Evolutionary conservation across 805 yeast species (phyloP), one percentile per base, ranked within the genome.

Genomic region (Jamesozyma spencerorum): DNA sequence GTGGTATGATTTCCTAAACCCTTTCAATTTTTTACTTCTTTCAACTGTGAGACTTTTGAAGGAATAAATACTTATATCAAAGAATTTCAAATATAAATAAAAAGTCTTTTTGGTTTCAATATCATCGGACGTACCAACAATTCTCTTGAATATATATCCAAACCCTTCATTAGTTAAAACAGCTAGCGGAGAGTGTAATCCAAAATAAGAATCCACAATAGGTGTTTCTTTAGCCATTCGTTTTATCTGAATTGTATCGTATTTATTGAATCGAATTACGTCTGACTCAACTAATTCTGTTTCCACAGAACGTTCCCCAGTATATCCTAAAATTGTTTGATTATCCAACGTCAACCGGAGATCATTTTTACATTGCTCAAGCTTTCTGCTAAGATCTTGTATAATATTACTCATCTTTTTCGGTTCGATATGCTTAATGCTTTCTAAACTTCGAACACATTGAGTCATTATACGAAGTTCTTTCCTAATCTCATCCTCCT

Each of bases 71-170:
- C 42, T 31, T 3, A 31, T 22, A 32, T 49, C 53, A 17, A 45
- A 31, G 33, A 31, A 43, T 38, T 47, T 49, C 18, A 49, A 20
- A 13, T 44, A 39, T 13, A 47, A 17, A 36, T 45, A 49, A 3
- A 45, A 29, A 2, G 51, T 41, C 30, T 43, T 46, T 32, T 41
- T 42, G 2, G 40, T 47, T 11, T 34, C 39, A n/a, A 20, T 20
- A 29, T 49, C 46, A 12, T 38, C 22, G 12, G 31, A 31, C 18
- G 19, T 31, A 3, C 24, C 28, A 22, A 44, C 20, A 3, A 49
- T 33, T 22, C 38, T 42, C 27, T 42, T 44, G 11, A 47, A 40
- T 13, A 44, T n/a, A 43, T 44, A 43, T n/a, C 43, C 38, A 15
- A 47, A 36, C 3, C 53, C 51, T n/a, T 27, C 37, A 8, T 40